phyloP scores from a whole-genome alignment of 148 eudicot genomes.

The Rhododendron ferrugineum region DNA sequence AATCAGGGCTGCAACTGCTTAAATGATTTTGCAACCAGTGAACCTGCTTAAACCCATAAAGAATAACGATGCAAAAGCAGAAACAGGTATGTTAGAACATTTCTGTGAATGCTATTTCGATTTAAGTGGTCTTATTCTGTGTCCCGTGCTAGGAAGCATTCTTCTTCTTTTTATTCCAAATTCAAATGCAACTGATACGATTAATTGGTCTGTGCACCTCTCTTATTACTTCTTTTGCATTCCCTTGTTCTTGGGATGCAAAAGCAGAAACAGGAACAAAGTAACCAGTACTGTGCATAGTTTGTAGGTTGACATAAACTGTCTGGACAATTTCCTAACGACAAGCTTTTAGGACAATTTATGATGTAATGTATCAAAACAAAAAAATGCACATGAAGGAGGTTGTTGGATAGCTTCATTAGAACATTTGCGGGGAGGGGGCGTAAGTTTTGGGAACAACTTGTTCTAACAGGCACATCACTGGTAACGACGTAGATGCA shows the following conservation, averaged over 20 bases:
- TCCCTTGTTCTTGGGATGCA: not conserved
- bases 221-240: not conserved
- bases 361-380: not conserved
- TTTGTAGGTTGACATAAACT: not conserved
- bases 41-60: not conserved
- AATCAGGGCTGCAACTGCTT: no score
- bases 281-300: not conserved
- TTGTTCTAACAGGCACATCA: not conserved
- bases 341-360: not conserved
- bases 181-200: no score
- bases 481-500: not conserved
- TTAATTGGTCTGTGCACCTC: not conserved
- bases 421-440: not conserved
- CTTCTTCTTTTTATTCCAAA: no score
- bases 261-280: not conserved
- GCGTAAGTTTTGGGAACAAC: not conserved
- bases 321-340: not conserved
- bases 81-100: no score
- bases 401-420: not conserved
- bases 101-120: no score
- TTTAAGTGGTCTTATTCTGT: no score
- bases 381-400: not conserved
- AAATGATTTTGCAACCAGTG: not conserved
- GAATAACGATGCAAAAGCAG: not conserved
- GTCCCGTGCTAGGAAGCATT: no score